Evolutionary conservation across 352 stramenopile species (phyloP), one percentile per base, ranked within the genome.

Genomic region (Pythium pyrilobum): DNA sequence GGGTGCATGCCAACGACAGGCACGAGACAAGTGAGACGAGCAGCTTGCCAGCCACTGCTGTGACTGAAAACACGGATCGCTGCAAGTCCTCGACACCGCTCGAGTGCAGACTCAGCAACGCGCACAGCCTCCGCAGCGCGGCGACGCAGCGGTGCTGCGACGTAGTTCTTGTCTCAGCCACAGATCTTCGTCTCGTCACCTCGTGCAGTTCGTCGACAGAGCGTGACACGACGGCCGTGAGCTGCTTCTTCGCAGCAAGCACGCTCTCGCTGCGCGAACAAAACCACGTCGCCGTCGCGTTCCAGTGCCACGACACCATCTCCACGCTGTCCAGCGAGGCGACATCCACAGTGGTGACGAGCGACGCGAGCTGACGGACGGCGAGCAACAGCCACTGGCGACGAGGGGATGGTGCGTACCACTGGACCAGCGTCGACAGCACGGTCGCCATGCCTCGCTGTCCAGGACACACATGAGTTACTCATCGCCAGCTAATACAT

Each of bases 301-400:
- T 73, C 81, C 77, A 91, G 43, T 91, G 77, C 81, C 81, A 91
- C n/a, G 57, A 65, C 1, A 87, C 15, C 52, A 76, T 66, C 20
- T 70, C 54, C 5, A 75, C 5, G 8, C 29, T 27, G 57, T 34
- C 20, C 2, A 20, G 36, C 21, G 2, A 53, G 34, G 18, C 9
- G 43, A 2, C 7, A 18, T n/a, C n/a, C 46, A 15, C 15, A 45
- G 4, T 33, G n/a, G 24, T 20, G 45, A 48, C n/a, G 4, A 59
- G 10, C 10, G 45, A 48, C n/a, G 18, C 6, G 21, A 66, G 52
- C 11, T 61, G 37, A 6, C 16, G 12, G 15, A 40, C 41, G 4
- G 50, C 60, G 5, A 63, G 15, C 13, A 47, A 7, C 0, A 56
- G 39, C 52, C 46, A 67, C 29, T 45, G 38, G 3, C 59, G 45